Evolutionary conservation across 2,329 filamentous ascomycete species (phyloP).

Genomic region (Stemphylium lycopersici): DNA sequence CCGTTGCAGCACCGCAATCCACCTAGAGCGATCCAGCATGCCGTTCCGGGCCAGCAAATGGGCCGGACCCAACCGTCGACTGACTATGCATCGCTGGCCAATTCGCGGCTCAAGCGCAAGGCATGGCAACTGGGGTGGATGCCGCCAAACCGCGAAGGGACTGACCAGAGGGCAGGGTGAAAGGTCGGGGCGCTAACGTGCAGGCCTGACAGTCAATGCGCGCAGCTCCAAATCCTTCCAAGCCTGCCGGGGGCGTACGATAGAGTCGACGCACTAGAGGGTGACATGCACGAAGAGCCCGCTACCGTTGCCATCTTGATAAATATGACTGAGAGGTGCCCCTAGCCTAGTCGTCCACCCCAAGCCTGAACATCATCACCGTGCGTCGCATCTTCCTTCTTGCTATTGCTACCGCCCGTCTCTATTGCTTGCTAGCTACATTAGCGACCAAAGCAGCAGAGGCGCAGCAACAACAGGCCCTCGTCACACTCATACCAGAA

Average conservation of each 20-base stretch:
- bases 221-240: constrained; percentile 28
- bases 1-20: constrained; percentile 16
- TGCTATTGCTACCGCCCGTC: constrained; percentile 14
- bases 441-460: constrained; percentile 16
- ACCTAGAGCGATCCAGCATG: constrained; percentile 30
- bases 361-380: constrained; percentile 15
- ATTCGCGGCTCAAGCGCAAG: constrained; percentile 43
- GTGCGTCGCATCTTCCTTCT: constrained; percentile 10
- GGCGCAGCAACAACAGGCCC: constrained; percentile 23
- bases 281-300: constrained; percentile 22
- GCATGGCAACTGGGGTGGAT: constrained; percentile 25
- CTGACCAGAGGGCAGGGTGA: constrained; percentile 28
- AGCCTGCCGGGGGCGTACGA: constrained; percentile 34
- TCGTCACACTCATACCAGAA: constrained; percentile 12
- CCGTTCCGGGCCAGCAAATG: constrained; percentile 45
- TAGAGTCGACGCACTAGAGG: constrained; percentile 44
- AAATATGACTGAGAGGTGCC: constrained; percentile 31
- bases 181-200: constrained; percentile 34
- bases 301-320: constrained; percentile 26
- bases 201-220: constrained; percentile 32
- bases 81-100: constrained; percentile 30
- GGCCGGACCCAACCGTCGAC: constrained; percentile 44
- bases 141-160: constrained; percentile 26
- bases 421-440: constrained; percentile 16
- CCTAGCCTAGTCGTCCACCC: constrained; percentile 21